These are phyloP conservation scores for Verticillium longisporum DNA, from an alignment of 2,329 filamentous ascomycete genomes.

Conservation along the genomic window DNA sequence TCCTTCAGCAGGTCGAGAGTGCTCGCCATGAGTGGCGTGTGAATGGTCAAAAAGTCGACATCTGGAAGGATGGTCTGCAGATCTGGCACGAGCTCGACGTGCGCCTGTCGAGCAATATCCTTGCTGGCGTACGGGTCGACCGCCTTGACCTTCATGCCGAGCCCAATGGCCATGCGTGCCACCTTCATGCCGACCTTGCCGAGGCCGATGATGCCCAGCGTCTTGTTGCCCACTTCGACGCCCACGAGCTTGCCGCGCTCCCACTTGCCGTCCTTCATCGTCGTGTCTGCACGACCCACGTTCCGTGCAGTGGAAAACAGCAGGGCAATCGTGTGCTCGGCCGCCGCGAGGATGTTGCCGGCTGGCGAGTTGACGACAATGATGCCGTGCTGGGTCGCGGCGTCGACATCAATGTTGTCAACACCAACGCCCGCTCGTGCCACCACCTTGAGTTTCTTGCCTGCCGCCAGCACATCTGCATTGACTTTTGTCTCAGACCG, in stretches of 20 bases:
- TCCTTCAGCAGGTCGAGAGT: slow-evolving; percentile 68
- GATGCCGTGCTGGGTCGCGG: slow-evolving; percentile 66
- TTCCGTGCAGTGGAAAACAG: slow-evolving; percentile 70
- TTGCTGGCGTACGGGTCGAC: slow-evolving; percentile 73
- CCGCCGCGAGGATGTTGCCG: slow-evolving; percentile 75
- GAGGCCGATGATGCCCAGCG: slow-evolving; percentile 67
- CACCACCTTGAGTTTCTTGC: slow-evolving; percentile 66
- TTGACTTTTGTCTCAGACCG: slow-evolving; percentile 80
- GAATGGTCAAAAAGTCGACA: slow-evolving; percentile 73
- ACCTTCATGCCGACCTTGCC: slow-evolving; percentile 82
- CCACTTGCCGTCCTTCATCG: slow-evolving; percentile 67
- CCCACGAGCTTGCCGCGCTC: slow-evolving; percentile 69
- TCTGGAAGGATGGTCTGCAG: slow-evolving; percentile 56
- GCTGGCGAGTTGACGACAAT: slow-evolving; percentile 75
- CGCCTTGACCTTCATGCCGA: slow-evolving; percentile 70
- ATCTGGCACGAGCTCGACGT: slow-evolving; percentile 54
- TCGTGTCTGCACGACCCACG: slow-evolving; percentile 62
- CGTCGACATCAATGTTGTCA: slow-evolving; percentile 72
- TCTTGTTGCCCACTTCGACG: slow-evolving; percentile 72
- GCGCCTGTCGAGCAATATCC: slow-evolving; percentile 61
- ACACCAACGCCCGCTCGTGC: slow-evolving; percentile 76
- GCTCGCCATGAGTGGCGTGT: slow-evolving; percentile 72
- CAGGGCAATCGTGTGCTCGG: slow-evolving; percentile 70
- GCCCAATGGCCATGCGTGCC: slow-evolving; percentile 68
- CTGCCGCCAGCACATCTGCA: slow-evolving; percentile 56